Evolutionary conservation across 495 filamentous ascomycete species (phyloP).

Genomic region (Margaritispora aquatica): DNA sequence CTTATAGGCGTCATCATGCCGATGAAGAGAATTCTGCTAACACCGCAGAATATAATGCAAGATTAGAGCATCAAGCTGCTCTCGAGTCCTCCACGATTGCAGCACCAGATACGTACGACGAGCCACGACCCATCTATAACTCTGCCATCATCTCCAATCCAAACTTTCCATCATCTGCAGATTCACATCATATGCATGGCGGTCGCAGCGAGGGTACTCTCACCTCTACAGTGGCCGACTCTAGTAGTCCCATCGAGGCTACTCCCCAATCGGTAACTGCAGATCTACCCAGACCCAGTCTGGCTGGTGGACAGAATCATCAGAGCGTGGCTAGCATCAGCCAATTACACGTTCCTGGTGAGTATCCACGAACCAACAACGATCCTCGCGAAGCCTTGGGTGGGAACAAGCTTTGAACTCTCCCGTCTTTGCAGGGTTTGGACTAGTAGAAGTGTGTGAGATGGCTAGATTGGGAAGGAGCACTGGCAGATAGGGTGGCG

Average conservation of each 20-base stretch:
- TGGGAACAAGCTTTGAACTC: background rate
- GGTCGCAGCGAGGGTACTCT: slow-evolving; percentile 14
- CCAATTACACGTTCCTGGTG: slow-evolving; percentile 50
- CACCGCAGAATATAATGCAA: background rate
- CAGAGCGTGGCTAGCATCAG: slow-evolving; percentile 14
- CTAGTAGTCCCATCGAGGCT: background rate
- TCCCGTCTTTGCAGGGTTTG: no score
- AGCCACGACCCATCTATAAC: background rate
- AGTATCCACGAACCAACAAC: slow-evolving; percentile 39
- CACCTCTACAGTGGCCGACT: background rate
- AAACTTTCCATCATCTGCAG: background rate
- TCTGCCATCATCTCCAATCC: slow-evolving; percentile 4
- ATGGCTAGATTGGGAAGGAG: no score
- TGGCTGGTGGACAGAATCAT: slow-evolving; percentile 17
- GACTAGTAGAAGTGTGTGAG: no score
- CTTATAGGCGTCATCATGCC: background rate
- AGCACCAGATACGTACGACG: slow-evolving; percentile 13
- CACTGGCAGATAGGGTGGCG: no score
- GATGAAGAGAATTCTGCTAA: slow-evolving; percentile 6
- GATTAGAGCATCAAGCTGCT: slow-evolving; percentile 13
- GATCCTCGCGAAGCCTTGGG: background rate
- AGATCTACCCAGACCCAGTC: background rate
- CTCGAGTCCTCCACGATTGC: slow-evolving; percentile 6
- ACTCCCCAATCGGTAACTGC: background rate
- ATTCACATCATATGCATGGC: slow-evolving; percentile 15